These are phyloP conservation scores for Ascochyta rabiei DNA, from an alignment of 2,329 filamentous ascomycete genomes.

Conservation along the genomic window DNA sequence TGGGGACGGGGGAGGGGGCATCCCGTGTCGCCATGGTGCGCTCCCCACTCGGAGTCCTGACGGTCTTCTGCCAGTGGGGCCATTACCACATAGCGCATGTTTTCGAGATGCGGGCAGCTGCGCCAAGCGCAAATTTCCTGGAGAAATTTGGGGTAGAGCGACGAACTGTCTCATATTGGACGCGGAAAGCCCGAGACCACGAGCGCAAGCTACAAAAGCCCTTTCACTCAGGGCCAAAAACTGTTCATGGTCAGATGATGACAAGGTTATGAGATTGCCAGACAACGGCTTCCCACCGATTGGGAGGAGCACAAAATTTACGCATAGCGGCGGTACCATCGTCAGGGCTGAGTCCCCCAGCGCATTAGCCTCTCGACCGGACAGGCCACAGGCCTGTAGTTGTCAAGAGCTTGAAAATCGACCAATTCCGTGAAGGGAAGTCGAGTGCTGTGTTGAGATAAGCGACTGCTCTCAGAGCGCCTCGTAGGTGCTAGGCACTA, in stretches of 20 bases:
- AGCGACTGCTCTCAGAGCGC: background rate
- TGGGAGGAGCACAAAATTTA: background rate
- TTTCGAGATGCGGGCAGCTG: background rate
- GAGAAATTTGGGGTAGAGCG: constrained; percentile 2
- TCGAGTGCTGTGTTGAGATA: background rate
- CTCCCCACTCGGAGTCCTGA: background rate
- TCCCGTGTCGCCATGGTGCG: background rate
- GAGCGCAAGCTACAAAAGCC: background rate
- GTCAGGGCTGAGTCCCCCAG: background rate
- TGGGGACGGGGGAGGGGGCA: too few relatives aligned
- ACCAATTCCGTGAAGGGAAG: background rate
- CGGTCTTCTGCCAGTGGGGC: background rate
- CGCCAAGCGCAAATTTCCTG: background rate
- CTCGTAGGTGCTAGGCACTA: background rate
- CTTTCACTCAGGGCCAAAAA: too few relatives aligned
- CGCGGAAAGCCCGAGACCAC: background rate
- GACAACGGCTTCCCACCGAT: background rate
- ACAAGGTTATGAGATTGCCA: background rate
- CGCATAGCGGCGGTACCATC: background rate
- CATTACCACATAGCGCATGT: constrained; percentile 3
- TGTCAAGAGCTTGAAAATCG: background rate
- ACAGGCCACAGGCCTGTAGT: background rate
- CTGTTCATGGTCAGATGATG: background rate
- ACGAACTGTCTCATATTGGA: background rate
- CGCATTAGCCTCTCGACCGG: background rate